Percentiles rank a stretch among this genome's conserved stretches.
Evolutionary conservation across 2,329 filamentous ascomycete genomes (phyloP).

Genomic region (Cordyceps farinosa): DNA sequence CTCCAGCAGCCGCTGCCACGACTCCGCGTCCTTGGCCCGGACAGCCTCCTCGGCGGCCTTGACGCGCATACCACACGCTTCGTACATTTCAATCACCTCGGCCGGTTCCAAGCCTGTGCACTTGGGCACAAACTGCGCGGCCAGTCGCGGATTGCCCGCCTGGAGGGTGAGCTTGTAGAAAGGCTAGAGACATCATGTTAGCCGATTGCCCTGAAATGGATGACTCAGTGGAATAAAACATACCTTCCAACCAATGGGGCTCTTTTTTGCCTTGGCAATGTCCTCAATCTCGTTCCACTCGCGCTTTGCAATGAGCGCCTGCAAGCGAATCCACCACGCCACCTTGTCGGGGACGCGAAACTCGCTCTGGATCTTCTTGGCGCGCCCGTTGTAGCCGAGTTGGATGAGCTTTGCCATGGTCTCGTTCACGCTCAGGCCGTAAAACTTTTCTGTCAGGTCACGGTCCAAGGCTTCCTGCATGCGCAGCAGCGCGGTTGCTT

Average conservation of each 20-base stretch:
- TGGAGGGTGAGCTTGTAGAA: constrained; percentile 88
- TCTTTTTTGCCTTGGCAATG: constrained; percentile 72
- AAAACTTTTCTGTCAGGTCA: constrained; percentile 73
- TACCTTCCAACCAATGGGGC: constrained; percentile 94
- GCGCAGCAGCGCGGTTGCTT: constrained; percentile 75
- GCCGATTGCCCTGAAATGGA: neutral
- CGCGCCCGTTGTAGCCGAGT: constrained; percentile 76
- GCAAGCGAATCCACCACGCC: constrained; percentile 80
- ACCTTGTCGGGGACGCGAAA: constrained; percentile 93
- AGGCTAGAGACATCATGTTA: constrained; percentile 48
- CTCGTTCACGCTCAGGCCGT: constrained; percentile 83
- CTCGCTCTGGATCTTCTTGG: constrained; percentile 82
- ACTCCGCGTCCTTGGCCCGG: constrained; percentile 71
- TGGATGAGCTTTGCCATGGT: constrained; percentile 86
- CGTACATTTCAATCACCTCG: constrained; percentile 85
- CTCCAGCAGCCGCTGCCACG: constrained; percentile 69
- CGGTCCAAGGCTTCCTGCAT: constrained; percentile 84
- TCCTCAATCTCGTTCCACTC: constrained; percentile 95
- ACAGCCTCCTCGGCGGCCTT: constrained; percentile 91
- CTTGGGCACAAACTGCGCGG: constrained; percentile 80
- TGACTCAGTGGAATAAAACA: constrained; percentile 31
- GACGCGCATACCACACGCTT: constrained; percentile 86
- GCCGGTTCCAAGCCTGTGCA: constrained; percentile 67
- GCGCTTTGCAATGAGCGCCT: constrained; percentile 82
- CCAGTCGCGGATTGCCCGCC: constrained; percentile 85